These are phyloP conservation scores for Monosporozyma aerobia DNA, from an alignment of 805 yeast species.

Conservation along the genomic window DNA sequence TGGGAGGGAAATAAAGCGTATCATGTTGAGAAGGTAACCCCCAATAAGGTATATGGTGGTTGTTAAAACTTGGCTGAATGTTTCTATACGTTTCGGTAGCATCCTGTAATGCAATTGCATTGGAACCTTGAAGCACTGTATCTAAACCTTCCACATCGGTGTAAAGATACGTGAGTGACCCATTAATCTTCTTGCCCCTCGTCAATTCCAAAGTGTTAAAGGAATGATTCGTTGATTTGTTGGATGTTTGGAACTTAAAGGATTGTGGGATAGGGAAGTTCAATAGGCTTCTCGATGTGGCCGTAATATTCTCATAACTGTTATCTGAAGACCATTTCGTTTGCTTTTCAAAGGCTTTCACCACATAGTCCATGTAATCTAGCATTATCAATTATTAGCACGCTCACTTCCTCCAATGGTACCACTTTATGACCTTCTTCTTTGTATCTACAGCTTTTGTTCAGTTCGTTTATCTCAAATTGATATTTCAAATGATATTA, in stretches of 20 bases:
- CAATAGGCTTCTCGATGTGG: constrained; percentile 57
- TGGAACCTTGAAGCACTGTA: constrained; percentile 32
- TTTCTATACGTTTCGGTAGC: constrained; percentile 61
- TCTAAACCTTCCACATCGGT: constrained; percentile 44
- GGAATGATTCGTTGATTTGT: constrained; percentile 58
- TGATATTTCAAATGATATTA: no score
- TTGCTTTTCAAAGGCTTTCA: constrained; percentile 55
- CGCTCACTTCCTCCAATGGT: background rate
- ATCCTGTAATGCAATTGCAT: constrained; percentile 48
- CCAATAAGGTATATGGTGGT: constrained; percentile 5
- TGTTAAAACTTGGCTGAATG: constrained; percentile 38
- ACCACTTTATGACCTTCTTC: background rate
- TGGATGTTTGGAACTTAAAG: constrained; percentile 52
- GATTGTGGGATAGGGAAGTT: constrained; percentile 70
- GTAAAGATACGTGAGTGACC: constrained; percentile 76
- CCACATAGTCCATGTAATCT: constrained; percentile 80
- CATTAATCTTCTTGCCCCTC: constrained; percentile 54
- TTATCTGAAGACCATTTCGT: constrained; percentile 77
- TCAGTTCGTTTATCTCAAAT: no score
- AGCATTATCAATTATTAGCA: constrained; percentile 34
- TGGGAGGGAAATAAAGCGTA: background rate
- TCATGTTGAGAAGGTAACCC: background rate
- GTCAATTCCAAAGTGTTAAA: constrained; percentile 67
- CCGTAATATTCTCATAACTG: constrained; percentile 63
- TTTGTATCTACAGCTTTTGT: background rate